Conservation (phyloP, 306 rosid genomes). For the Styphnolobium japonicum region DNA sequence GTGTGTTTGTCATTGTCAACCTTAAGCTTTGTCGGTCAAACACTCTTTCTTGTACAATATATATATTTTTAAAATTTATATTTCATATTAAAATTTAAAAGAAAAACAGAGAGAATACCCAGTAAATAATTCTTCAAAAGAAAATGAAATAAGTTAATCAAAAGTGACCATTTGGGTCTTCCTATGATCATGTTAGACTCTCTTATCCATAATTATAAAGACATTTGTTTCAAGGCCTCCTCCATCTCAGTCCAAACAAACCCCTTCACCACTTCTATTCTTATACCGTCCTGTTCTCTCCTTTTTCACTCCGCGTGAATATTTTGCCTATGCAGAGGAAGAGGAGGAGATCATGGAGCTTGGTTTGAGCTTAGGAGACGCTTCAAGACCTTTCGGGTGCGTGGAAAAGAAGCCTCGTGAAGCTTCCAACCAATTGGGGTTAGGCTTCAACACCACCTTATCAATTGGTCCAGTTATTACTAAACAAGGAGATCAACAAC, state of each 20-base stretch:
- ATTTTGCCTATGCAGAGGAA: not conserved
- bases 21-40: too few relatives aligned
- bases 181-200: not conserved
- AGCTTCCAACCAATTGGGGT: slow-evolving; percentile 19
- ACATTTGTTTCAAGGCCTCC: slow-evolving; percentile 8
- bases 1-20: too few relatives aligned
- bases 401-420: slow-evolving; percentile 26
- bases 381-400: slow-evolving; percentile 41
- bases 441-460: slow-evolving; percentile 56
- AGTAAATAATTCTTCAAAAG: too few relatives aligned
- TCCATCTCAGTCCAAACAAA: not conserved
- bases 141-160: not conserved
- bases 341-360: slow-evolving; percentile 52
- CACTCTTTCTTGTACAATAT: too few relatives aligned
- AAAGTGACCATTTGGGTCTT: not conserved
- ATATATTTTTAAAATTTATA: too few relatives aligned
- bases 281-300: not conserved
- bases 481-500: not conserved
- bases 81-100: not conserved
- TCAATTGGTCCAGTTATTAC: slow-evolving; percentile 29
- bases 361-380: slow-evolving; percentile 62
- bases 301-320: too few relatives aligned
- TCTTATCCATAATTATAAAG: slow-evolving; percentile 14
- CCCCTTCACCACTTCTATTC: not conserved
- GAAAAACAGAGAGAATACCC: too few relatives aligned